Percentiles rank a stretch among this genome's conserved stretches.
These are phyloP conservation scores for Bromus sterilis DNA, from an alignment of 176 grass and related monocot genomes.

Conservation along the genomic window DNA sequence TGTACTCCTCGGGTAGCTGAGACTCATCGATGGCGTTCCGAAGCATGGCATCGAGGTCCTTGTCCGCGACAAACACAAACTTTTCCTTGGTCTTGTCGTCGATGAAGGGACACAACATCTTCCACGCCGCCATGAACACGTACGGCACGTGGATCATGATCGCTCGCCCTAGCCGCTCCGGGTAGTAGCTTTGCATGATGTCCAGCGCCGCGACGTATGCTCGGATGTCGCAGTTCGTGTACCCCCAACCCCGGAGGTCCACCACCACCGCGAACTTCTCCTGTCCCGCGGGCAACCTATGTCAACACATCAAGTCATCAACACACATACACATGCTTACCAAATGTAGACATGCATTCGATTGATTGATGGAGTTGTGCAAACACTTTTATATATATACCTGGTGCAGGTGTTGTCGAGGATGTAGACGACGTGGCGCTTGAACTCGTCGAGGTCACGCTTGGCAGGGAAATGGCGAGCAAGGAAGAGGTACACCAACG, in stretches of 20 bases:
- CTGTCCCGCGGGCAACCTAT: neutral
- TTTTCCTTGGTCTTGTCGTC: constrained; percentile 67
- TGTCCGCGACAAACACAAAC: constrained; percentile 50
- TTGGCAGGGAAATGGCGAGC: constrained; percentile 33
- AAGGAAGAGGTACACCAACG: constrained; percentile 23
- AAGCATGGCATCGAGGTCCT: neutral
- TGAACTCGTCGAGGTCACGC: constrained; percentile 51
- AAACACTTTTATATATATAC: neutral
- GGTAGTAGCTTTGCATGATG: constrained; percentile 65
- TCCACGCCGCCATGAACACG: neutral
- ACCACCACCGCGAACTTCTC: too few species aligned
- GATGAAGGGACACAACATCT: neutral
- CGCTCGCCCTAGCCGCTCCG: constrained; percentile 35
- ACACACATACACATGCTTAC: constrained; percentile 15
- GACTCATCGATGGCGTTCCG: constrained; percentile 6
- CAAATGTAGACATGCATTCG: too few species aligned
- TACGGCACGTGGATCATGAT: neutral
- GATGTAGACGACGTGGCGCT: constrained; percentile 21
- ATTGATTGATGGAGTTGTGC: neutral
- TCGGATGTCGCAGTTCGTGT: constrained; percentile 47
- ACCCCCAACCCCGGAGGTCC: constrained; percentile 55
- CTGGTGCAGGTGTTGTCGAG: constrained; percentile 35
- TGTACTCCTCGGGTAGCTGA: constrained; percentile 38
- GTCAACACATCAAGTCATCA: neutral
- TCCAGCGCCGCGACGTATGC: constrained; percentile 17